These are phyloP conservation scores for Litchi chinensis DNA, from an alignment of 345 rosid genomes.

Conservation along the genomic window DNA sequence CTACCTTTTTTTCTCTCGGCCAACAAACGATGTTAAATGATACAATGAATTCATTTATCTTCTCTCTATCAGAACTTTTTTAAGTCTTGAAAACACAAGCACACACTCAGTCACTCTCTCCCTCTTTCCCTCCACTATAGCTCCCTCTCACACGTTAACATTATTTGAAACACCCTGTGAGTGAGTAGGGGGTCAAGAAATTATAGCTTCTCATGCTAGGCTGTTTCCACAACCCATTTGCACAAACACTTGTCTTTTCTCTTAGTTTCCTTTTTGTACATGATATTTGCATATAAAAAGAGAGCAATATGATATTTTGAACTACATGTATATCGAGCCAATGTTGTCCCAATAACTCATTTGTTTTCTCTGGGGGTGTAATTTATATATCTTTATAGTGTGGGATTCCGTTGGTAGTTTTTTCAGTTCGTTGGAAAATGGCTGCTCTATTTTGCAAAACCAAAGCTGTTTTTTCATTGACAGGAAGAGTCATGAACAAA, in stretches of 20 bases:
- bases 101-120: constrained; percentile 19
- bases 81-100: background rate
- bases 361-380: constrained; percentile 1
- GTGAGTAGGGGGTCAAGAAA: constrained; percentile 11
- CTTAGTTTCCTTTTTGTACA: background rate
- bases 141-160: constrained; percentile 27
- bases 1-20: constrained; percentile 52
- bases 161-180: background rate
- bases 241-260: constrained; percentile 7
- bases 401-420: background rate
- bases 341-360: background rate
- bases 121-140: background rate
- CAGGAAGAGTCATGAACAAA: constrained; percentile 49
- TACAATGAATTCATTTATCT: constrained; percentile 40
- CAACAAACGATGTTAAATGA: constrained; percentile 56
- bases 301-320: constrained; percentile 1
- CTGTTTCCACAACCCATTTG: constrained; percentile 7
- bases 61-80: constrained; percentile 15
- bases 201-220: background rate
- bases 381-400: too few relatives aligned
- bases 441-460: constrained; percentile 28
- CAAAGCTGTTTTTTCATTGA: constrained; percentile 33
- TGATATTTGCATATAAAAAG: constrained; percentile 8
- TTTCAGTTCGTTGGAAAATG: constrained; percentile 21
- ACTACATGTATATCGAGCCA: background rate